These are phyloP conservation scores for Colletotrichum salicis DNA, from an alignment of 2,329 filamentous ascomycete genomes.

Conservation along the genomic window DNA sequence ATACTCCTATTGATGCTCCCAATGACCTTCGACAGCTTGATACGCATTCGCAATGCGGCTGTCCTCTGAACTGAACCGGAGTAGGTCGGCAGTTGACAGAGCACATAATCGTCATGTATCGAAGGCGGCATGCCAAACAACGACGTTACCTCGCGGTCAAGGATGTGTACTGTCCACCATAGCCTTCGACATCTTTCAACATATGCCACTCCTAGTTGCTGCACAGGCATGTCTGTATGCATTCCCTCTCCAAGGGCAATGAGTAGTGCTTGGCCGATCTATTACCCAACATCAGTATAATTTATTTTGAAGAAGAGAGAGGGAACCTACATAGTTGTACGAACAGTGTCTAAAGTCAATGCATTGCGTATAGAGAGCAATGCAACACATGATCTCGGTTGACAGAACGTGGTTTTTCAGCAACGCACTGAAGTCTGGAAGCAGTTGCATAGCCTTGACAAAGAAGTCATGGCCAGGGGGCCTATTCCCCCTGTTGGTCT, in stretches of 20 bases:
- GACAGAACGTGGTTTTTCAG: slow-evolving; percentile 55
- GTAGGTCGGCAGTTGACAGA: slow-evolving; percentile 49
- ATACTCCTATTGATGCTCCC: slow-evolving; percentile 45
- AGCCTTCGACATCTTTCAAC: slow-evolving; percentile 59
- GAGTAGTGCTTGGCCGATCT: slow-evolving; percentile 63
- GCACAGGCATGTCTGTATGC: slow-evolving; percentile 61
- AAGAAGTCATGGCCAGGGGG: slow-evolving; percentile 61
- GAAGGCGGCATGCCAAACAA: slow-evolving; percentile 63
- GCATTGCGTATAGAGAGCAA: slow-evolving; percentile 63
- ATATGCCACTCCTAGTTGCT: slow-evolving; percentile 50
- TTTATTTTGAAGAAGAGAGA: neutral
- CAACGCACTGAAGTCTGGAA: slow-evolving; percentile 54
- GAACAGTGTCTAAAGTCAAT: slow-evolving; percentile 58
- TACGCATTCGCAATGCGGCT: slow-evolving; percentile 46
- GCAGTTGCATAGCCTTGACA: slow-evolving; percentile 53
- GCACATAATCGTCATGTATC: slow-evolving; percentile 61
- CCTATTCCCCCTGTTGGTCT: slow-evolving; percentile 45
- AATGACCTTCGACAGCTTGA: slow-evolving; percentile 44
- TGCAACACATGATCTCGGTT: slow-evolving; percentile 61
- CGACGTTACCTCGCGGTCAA: slow-evolving; percentile 64
- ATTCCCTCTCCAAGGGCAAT: slow-evolving; percentile 61
- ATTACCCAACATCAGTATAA: neutral
- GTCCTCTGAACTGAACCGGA: slow-evolving; percentile 41
- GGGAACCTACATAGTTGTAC: slow-evolving; percentile 53
- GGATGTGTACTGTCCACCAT: slow-evolving; percentile 65